These are phyloP conservation scores for Suillus decipiens DNA, from an alignment of 768 basidiomycete genomes.

Conservation along the genomic window DNA sequence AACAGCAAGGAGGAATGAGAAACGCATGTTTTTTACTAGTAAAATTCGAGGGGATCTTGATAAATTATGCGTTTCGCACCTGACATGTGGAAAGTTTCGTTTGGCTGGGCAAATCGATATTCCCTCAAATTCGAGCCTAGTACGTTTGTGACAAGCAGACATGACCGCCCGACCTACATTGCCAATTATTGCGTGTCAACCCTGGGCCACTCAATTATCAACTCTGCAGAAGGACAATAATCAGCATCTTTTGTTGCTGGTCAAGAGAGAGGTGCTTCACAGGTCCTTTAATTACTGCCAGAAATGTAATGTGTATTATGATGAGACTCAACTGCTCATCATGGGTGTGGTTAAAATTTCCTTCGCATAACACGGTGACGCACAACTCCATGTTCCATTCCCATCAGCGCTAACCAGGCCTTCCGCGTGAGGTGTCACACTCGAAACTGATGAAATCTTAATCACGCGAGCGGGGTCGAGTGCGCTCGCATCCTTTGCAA, in stretches of 20 bases:
- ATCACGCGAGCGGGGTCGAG: slow-evolving; percentile 74
- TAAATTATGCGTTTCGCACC: neutral
- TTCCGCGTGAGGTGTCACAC: slow-evolving; percentile 54
- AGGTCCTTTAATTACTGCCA: neutral
- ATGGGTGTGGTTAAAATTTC: neutral
- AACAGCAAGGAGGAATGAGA: neutral
- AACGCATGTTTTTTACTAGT: neutral
- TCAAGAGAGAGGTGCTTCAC: neutral
- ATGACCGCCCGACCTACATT: neutral
- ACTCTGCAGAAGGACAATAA: too few species aligned
- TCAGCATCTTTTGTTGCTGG: neutral
- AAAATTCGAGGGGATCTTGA: neutral
- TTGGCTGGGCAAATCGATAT: neutral
- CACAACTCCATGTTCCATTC: slow-evolving; percentile 79
- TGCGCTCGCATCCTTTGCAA: slow-evolving; percentile 64
- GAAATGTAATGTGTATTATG: neutral
- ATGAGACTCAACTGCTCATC: neutral
- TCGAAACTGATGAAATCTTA: slow-evolving; percentile 77
- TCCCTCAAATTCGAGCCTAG: neutral
- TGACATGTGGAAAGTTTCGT: neutral
- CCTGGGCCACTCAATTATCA: too few species aligned
- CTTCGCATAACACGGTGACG: slow-evolving; percentile 34
- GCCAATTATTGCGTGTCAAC: neutral
- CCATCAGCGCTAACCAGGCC: slow-evolving; percentile 50
- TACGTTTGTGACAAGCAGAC: neutral